Evolutionary conservation across 352 stramenopile genomes (phyloP).

Genomic region (Phytophthora chlamydospora): DNA sequence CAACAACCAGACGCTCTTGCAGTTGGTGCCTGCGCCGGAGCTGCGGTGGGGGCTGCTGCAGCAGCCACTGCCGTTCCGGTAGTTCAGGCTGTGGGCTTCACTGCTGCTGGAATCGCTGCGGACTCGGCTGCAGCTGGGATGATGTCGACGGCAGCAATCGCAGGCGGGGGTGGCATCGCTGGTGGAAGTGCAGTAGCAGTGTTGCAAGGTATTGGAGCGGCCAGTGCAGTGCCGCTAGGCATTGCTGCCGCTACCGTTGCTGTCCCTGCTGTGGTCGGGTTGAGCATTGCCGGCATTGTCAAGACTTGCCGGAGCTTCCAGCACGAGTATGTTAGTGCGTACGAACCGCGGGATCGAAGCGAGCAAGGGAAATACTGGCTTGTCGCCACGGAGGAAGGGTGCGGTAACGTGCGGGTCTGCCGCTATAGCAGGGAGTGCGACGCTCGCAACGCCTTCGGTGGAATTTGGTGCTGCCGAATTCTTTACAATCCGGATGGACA

Average conservation of each 20-base stretch:
- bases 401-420: slow-evolving; percentile 26
- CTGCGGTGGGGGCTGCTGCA: slow-evolving; percentile 10
- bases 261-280: background rate
- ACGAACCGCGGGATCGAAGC: slow-evolving; percentile 9
- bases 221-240: slow-evolving; percentile 7
- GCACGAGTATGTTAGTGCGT: slow-evolving; percentile 24
- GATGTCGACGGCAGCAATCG: slow-evolving; percentile 52
- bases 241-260: slow-evolving; percentile 2
- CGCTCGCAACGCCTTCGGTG: slow-evolving; percentile 12
- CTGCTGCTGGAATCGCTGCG: slow-evolving; percentile 37
- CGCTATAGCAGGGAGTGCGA: slow-evolving; percentile 20
- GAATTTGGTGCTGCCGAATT: slow-evolving; percentile 31
- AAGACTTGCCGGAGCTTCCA: slow-evolving; percentile 27
- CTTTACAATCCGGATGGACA: slow-evolving; percentile 19
- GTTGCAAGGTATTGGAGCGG: slow-evolving; percentile 51
- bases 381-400: slow-evolving; percentile 33
- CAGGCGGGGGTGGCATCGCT: slow-evolving; percentile 37
- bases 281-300: slow-evolving; percentile 13
- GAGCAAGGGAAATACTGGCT: slow-evolving; percentile 17
- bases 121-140: slow-evolving; percentile 43
- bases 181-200: slow-evolving; percentile 45
- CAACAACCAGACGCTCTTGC: too few relatives aligned
- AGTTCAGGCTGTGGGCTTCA: slow-evolving; percentile 38
- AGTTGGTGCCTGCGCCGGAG: slow-evolving; percentile 1
- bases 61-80: slow-evolving; percentile 11